Conservation (phyloP, 331 rosid genomes). For the Acacia concinna region DNA sequence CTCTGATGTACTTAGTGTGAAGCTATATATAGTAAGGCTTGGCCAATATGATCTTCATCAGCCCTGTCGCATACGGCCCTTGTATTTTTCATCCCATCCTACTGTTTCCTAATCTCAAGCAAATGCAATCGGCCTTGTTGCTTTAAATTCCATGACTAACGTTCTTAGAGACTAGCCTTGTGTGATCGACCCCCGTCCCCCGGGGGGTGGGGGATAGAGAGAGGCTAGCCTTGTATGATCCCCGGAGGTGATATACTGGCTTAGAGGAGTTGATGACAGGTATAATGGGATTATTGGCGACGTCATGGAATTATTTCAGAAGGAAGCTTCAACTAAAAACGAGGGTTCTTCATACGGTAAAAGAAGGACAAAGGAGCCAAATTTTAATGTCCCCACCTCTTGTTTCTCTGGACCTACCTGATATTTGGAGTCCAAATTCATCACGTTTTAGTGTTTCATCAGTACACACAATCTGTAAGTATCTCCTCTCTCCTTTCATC, state of each 20-base stretch:
- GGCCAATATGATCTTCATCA: neutral
- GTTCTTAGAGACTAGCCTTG: neutral
- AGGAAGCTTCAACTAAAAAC: constrained; percentile 27
- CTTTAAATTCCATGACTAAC: neutral
- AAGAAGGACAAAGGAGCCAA: constrained; percentile 23
- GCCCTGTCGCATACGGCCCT: neutral
- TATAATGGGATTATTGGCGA: constrained; percentile 36
- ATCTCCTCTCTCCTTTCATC: constrained; percentile 2
- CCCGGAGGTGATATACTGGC: neutral
- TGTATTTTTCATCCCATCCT: neutral
- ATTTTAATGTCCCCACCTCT: constrained; percentile 51
- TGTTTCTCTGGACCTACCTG: constrained; percentile 48
- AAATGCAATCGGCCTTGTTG: neutral
- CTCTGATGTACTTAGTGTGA: neutral
- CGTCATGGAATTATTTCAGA: constrained; percentile 31
- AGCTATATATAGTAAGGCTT: neutral
- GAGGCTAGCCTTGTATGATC: too few relatives aligned
- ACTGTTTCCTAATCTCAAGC: neutral
- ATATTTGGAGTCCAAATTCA: constrained; percentile 42
- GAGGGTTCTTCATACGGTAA: constrained; percentile 40
- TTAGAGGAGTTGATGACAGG: constrained; percentile 18
- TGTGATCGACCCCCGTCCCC: neutral
- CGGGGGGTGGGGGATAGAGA: neutral
- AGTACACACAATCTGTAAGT: constrained; percentile 35
- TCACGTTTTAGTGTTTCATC: constrained; percentile 27